Evolutionary conservation across 139 green algal species (phyloP), one percentile per base, ranked within the genome.

Genomic region (Ostreobium quekettii): DNA sequence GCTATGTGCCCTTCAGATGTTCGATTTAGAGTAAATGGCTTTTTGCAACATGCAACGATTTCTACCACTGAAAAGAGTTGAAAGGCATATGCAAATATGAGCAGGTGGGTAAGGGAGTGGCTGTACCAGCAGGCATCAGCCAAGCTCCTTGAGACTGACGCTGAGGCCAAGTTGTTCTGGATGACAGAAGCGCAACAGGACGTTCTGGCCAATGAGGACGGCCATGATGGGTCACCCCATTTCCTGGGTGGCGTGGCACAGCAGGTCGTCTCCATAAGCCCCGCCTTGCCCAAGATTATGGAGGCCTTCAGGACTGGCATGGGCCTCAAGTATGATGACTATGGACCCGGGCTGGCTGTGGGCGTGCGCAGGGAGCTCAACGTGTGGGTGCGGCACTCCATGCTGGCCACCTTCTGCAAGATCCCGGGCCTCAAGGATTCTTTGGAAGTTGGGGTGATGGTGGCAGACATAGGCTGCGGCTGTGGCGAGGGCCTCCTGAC

Each of bases 251-350:
- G n/a, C n/a, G n/a, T n/a, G n/a, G n/a, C n/a, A n/a, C n/a, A n/a
- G n/a, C n/a, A n/a, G n/a, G n/a, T n/a, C n/a, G n/a, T n/a, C 28
- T 33, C 28, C 28, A 33, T 33, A 24, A 64, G 56, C 19, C 11
- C 28, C 11, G 15, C 8, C 28, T 15, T 32, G 39, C 30, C 35
- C 32, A 32, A 31, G n/a, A n/a, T n/a, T n/a, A n/a, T n/a, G n/a
- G 64, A 60, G 3, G 39, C 42, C 38, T 71, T 60, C 65, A 31
- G 19, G 24, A 66, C 30, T 46, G 67, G 67, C 53, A 31, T 29
- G 36, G 67, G 67, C 11, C 33, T 73, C 31, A 73, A 22, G 4
- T 73, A 73, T 38, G 67, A 73, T 46, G 56, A 73, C 49, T 65
- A 65, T n/a, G 67, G 67, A 6, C 29, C 58, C 22, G 24, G 6